A percentile compares a stretch with the other conserved stretches of the same genome.
Conservation (phyloP, 805 yeast genomes). For the Yarrowia alimentaria region DNA sequence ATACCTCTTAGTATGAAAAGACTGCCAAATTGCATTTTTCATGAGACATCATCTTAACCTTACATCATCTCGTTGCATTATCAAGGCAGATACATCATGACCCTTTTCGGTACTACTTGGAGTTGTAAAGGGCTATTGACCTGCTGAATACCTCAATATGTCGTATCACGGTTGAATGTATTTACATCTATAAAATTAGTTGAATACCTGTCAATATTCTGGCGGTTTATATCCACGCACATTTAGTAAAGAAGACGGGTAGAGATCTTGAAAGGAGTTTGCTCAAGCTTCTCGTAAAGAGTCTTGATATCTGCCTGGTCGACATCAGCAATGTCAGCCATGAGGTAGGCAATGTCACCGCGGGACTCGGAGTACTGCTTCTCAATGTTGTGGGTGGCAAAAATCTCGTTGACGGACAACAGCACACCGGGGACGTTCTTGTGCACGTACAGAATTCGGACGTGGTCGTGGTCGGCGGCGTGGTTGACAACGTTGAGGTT, state of each 20-base stretch:
- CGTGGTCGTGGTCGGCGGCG: conserved; percentile 77
- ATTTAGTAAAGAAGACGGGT: conserved; percentile 81
- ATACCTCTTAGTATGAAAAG: too few species aligned
- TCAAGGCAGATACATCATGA: too few species aligned
- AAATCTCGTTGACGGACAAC: conserved; percentile 93
- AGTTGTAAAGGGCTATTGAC: too few species aligned
- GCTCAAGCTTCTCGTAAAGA: conserved; percentile 79
- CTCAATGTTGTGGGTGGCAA: conserved; percentile 92
- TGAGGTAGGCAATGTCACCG: conserved; percentile 93
- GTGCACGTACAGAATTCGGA: conserved; percentile 93
- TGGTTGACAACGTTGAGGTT: conserved; percentile 80
- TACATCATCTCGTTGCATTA: too few species aligned
- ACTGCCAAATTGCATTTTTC: too few species aligned
- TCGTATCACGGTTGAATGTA: conserved; percentile 26
- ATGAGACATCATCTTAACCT: too few species aligned
- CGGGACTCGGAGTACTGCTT: conserved; percentile 97
- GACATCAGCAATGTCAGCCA: conserved; percentile 95
- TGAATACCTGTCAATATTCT: conserved; percentile 6
- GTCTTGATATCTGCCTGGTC: conserved; percentile 76
- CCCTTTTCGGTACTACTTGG: too few species aligned
- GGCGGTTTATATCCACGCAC: neutral
- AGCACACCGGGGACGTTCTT: conserved; percentile 98
- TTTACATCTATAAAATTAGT: conserved; percentile 24
- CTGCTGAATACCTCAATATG: neutral
- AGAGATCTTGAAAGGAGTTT: conserved; percentile 85